A percentile compares a stretch with the other conserved stretches of the same genome.
Conservation (phyloP, 192 early-diverging fungal genomes). For the Backusella australiensis region DNA sequence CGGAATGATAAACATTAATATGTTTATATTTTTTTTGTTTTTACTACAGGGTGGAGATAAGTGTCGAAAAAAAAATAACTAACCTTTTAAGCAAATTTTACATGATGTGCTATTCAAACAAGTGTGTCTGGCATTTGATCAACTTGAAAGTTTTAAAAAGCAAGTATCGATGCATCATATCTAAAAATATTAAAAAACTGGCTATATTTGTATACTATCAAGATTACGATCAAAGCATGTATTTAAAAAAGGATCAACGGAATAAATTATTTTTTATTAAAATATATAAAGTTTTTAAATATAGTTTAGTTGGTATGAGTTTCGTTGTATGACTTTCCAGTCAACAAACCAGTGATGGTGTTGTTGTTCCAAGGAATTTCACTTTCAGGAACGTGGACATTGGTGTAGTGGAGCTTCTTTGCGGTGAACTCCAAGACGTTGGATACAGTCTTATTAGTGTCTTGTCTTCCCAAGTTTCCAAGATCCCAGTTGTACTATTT, state of each 20-base stretch:
- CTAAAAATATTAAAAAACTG: no score
- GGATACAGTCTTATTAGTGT: constrained; percentile 44
- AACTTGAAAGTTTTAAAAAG: no score
- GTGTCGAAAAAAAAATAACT: background rate
- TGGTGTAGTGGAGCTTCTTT: constrained; percentile 34
- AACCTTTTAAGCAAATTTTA: background rate
- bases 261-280: background rate
- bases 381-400: constrained; percentile 34
- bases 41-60: background rate
- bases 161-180: no score
- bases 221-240: background rate
- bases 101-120: no score
- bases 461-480: constrained; percentile 54
- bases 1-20: background rate
- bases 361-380: constrained; percentile 34
- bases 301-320: background rate
- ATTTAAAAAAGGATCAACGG: background rate
- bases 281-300: background rate
- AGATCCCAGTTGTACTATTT: constrained; percentile 58
- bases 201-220: background rate
- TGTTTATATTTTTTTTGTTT: background rate
- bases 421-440: constrained; percentile 46
- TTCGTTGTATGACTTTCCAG: constrained; percentile 11
- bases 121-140: background rate
- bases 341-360: constrained; percentile 38